These are phyloP conservation scores for Nakazawaea populi DNA, from an alignment of 805 yeast species.

Conservation along the genomic window DNA sequence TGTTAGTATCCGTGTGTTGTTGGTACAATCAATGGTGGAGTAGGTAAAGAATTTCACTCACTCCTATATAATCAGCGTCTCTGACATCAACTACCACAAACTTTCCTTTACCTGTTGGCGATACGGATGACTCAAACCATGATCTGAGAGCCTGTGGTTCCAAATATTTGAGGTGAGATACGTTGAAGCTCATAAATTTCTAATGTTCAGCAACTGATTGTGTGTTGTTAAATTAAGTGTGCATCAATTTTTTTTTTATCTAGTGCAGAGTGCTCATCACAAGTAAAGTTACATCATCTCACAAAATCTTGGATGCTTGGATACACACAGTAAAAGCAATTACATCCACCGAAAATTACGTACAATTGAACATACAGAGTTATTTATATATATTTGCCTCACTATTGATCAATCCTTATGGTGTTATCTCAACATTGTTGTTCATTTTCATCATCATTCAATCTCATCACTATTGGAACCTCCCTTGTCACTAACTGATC, in stretches of 20 bases:
- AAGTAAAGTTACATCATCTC: too few relatives aligned
- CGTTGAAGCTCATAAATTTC: conserved; percentile 5
- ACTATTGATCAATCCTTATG: too few relatives aligned
- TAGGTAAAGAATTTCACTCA: conserved; percentile 23
- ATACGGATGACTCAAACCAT: conserved; percentile 37
- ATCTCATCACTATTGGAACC: background rate
- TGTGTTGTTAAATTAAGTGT: background rate
- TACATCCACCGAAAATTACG: too few relatives aligned
- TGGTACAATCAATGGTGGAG: background rate
- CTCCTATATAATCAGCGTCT: conserved; percentile 77
- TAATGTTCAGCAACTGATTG: background rate
- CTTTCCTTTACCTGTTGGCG: conserved; percentile 31
- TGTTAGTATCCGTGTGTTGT: background rate
- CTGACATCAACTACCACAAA: conserved; percentile 76
- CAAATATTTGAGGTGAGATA: conserved; percentile 40
- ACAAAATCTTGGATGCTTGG: too few relatives aligned
- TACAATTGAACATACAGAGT: too few relatives aligned
- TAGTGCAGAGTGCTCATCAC: background rate
- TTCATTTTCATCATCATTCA: too few relatives aligned
- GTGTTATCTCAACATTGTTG: too few relatives aligned
- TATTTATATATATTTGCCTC: too few relatives aligned
- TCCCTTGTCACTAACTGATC: background rate
- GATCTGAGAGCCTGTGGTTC: conserved; percentile 36
- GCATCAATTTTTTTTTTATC: background rate
- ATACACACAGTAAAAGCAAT: too few relatives aligned